Base-by-base conservation (phyloP, 2,329 filamentous ascomycete species). In the Pezicula carpinea region DNA sequence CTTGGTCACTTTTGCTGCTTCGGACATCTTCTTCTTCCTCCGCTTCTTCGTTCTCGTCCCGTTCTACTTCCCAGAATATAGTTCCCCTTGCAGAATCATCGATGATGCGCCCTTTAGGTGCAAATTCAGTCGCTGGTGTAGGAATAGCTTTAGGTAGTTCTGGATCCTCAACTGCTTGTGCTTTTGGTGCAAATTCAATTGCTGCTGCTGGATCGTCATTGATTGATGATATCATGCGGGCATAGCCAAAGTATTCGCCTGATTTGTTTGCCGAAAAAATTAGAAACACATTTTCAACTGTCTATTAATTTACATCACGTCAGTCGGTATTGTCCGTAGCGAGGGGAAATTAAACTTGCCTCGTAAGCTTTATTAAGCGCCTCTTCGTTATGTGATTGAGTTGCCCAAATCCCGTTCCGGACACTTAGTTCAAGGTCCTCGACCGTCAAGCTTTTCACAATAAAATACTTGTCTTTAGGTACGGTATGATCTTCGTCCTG, bases 191-290 rank as follows among this genome's bases (percentile, higher is more conserved):
- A 65, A 89, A 85, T 60, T 86, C 76, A 41, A 87, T 80, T 1
- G 82, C 80, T 1, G 83, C 79, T 0, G 76, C 75, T 10, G 85
- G 82, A 55, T 95, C 87, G 46, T 91, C 79, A 56, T 86, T 83
- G 59, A 96, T 95, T 4, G 82, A 73, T 18, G 92, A 96, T 8
- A 76, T 72, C 92, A 97, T 97, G 32, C 87, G 82, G 17, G 91
- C 92, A 61, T 95, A 96, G 17, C 92, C 92, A 68, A 93, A 96
- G 63, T 96, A 97, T 66, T 96, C 92, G 11, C 92, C 92, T 0
- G 92, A 96, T 62, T 96, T 96, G 67, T 97, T 97, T 11, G 92
- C 92, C 1, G 92, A 97, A 65, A 97, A 97, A 13, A 97, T 81
- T 23, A 97, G 74, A 61, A 91, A 96, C 1, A 97, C 91, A 59